Conservation (phyloP, 192 early-diverging fungal species). For the Umbelopsis sp. region DNA sequence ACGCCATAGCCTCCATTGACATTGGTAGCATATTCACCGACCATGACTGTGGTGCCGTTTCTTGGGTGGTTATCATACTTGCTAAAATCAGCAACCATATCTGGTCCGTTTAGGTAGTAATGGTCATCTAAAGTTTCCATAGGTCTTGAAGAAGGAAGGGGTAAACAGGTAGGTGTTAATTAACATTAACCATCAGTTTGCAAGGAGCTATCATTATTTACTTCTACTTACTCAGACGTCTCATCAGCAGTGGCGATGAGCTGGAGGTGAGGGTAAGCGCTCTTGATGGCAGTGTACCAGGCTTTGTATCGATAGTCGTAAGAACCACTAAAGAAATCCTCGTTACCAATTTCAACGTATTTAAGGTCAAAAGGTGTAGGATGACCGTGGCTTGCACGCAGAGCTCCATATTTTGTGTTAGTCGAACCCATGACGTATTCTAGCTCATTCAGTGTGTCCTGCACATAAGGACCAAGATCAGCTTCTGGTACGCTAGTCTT, state of each 20-base stretch:
- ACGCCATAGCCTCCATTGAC: constrained; percentile 23
- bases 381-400: constrained; percentile 27
- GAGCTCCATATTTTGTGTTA: constrained; percentile 22
- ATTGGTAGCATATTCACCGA: constrained; percentile 34
- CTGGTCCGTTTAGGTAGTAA: constrained; percentile 14
- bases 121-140: constrained; percentile 22
- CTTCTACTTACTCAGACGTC: neutral
- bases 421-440: constrained; percentile 28
- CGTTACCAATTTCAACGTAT: constrained; percentile 34
- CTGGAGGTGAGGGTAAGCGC: constrained; percentile 20
- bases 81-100: constrained; percentile 15
- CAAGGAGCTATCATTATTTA: too few species aligned
- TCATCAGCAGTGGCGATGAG: constrained; percentile 25
- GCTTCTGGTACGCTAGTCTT: constrained; percentile 14
- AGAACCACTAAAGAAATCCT: constrained; percentile 26
- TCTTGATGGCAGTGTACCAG: constrained; percentile 30
- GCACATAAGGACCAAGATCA: constrained; percentile 24
- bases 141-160: neutral
- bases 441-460: constrained; percentile 24
- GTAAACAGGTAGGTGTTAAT: neutral
- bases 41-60: constrained; percentile 25
- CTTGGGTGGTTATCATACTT: constrained; percentile 30
- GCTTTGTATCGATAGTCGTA: constrained; percentile 33
- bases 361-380: constrained; percentile 26
- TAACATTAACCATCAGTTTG: neutral